A percentile compares a stretch with the other conserved stretches of the same genome.
Evolutionary conservation across 2,329 filamentous ascomycete species (phyloP).

Genomic region (Epichloe uncinata): DNA sequence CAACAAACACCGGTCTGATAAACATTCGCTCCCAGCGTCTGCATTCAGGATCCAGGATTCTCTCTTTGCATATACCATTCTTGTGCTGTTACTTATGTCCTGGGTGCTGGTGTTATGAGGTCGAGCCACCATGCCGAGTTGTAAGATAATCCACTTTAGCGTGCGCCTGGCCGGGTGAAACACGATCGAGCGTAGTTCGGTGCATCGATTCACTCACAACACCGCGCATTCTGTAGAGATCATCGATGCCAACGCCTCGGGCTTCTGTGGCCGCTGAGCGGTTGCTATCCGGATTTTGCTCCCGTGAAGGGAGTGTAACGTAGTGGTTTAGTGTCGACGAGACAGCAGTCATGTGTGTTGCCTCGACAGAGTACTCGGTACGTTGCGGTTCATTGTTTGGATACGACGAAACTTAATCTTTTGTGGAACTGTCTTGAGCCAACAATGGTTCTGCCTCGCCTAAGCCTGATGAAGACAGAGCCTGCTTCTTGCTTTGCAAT

Average conservation of each 20-base stretch:
- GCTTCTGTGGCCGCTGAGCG: neutral
- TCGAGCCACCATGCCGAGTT: neutral
- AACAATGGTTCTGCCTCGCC: neutral
- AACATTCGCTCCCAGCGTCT: neutral
- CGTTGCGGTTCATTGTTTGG: neutral
- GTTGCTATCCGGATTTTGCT: neutral
- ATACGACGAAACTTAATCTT: neutral
- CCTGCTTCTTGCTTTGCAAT: constrained; percentile 2
- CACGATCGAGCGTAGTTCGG: neutral
- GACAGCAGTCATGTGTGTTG: neutral
- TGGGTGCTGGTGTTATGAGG: neutral
- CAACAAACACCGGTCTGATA: neutral
- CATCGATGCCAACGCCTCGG: neutral
- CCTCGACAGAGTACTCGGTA: neutral
- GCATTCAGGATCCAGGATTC: neutral
- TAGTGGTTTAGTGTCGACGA: neutral
- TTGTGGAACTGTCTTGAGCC: neutral
- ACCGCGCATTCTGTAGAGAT: neutral
- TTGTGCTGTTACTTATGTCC: neutral
- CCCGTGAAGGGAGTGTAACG: neutral
- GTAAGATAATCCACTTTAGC: neutral
- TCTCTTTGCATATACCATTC: neutral
- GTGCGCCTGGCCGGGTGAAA: neutral
- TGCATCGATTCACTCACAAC: neutral
- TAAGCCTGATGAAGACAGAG: neutral